Conservation (phyloP, 2,329 filamentous ascomycete genomes). For the Septoria petroselini region DNA sequence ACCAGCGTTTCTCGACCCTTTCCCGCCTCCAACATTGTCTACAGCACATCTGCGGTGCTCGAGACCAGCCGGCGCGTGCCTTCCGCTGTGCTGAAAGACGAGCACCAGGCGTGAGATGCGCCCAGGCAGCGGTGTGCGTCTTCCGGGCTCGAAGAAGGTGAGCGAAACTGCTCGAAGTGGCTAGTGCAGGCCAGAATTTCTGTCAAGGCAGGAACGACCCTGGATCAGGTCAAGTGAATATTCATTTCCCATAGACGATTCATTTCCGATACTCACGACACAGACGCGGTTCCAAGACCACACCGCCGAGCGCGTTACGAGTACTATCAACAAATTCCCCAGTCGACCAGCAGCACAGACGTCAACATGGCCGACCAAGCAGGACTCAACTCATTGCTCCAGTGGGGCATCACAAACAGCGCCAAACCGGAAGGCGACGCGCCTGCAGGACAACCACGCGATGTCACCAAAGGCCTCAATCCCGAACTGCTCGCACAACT, state of each 20-base stretch:
- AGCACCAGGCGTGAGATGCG: background rate
- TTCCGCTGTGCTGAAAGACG: background rate
- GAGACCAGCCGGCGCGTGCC: background rate
- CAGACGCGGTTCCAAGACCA: background rate
- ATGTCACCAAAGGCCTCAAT: constrained; percentile 52
- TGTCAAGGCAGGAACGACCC: constrained; percentile 4
- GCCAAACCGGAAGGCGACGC: constrained; percentile 41
- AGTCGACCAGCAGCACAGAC: background rate
- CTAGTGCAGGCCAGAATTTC: constrained; percentile 19
- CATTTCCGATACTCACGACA: background rate
- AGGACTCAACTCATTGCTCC: constrained; percentile 69
- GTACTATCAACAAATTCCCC: background rate
- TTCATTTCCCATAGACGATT: constrained; percentile 1
- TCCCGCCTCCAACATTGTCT: background rate
- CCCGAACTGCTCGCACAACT: constrained; percentile 69
- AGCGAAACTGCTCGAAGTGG: constrained; percentile 22
- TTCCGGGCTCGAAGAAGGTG: constrained; percentile 7
- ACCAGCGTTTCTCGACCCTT: constrained; percentile 1
- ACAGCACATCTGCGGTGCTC: background rate
- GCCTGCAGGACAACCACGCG: constrained; percentile 35
- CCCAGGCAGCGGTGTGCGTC: no score
- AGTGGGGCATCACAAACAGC: constrained; percentile 71
- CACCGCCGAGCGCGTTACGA: background rate
- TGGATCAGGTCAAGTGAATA: constrained; percentile 14
- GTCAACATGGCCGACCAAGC: constrained; percentile 27